A percentile compares a stretch with the other conserved stretches of the same genome.
Evolutionary conservation across 1,139 yeast genomes (phyloP).

Genomic region (Saccharomycopsis phalli): DNA sequence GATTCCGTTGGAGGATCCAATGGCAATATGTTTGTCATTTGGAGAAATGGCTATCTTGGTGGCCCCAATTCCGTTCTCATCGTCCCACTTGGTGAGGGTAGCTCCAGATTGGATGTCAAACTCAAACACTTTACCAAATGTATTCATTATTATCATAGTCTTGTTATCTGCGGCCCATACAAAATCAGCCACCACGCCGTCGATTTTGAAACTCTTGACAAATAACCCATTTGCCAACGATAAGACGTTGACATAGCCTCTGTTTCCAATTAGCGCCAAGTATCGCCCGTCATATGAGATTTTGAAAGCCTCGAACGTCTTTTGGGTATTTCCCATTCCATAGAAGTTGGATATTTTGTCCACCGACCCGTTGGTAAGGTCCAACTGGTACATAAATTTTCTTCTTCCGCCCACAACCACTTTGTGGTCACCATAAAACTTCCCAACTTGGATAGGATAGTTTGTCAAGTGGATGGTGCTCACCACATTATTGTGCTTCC

Average conservation of each 20-base stretch:
- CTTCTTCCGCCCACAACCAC: slow-evolving; percentile 89
- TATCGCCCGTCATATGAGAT: slow-evolving; percentile 61
- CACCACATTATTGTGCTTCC: slow-evolving; percentile 73
- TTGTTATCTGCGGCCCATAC: slow-evolving; percentile 54
- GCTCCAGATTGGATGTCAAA: slow-evolving; percentile 47
- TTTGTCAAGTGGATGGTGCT: slow-evolving; percentile 73
- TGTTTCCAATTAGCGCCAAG: slow-evolving; percentile 70
- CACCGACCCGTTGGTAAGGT: slow-evolving; percentile 60
- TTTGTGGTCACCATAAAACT: slow-evolving; percentile 46
- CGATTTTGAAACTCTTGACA: slow-evolving; percentile 79
- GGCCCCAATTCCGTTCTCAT: slow-evolving; percentile 78
- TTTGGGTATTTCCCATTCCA: slow-evolving; percentile 81
- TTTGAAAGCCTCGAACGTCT: slow-evolving; percentile 80
- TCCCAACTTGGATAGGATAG: slow-evolving; percentile 72
- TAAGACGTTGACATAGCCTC: slow-evolving; percentile 84
- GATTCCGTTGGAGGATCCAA: slow-evolving; percentile 83
- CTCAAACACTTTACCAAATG: slow-evolving; percentile 90
- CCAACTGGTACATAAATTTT: slow-evolving; percentile 88
- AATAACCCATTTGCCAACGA: slow-evolving; percentile 77
- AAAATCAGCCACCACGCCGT: slow-evolving; percentile 70
- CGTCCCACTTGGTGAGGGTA: slow-evolving; percentile 68
- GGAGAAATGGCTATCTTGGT: slow-evolving; percentile 70
- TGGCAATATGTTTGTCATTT: slow-evolving; percentile 72
- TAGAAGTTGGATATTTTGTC: slow-evolving; percentile 84
- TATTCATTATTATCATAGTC: slow-evolving; percentile 48